These are phyloP conservation scores for Exutisphaerella laricina DNA, from an alignment of 2,329 filamentous ascomycete species.

Conservation along the genomic window DNA sequence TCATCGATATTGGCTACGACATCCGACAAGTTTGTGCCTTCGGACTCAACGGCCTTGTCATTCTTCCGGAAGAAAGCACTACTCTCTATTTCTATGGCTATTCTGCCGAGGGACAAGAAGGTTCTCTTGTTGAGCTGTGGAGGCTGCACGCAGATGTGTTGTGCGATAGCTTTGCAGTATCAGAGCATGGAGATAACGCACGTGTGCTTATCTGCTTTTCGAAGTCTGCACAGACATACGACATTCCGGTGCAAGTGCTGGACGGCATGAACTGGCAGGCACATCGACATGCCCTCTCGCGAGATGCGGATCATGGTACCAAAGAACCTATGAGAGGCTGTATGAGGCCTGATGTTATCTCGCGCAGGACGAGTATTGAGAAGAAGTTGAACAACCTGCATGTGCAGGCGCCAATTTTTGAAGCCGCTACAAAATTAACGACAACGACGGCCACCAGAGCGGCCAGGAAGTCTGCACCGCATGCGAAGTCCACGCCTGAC, in stretches of 20 bases:
- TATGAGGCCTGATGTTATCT: not conserved
- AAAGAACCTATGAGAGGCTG: not conserved
- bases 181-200: conserved; percentile 7
- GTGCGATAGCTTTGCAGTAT: conserved; percentile 19
- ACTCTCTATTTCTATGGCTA: conserved; percentile 22
- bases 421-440: not conserved
- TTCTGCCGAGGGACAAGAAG: conserved; percentile 9
- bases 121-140: conserved; percentile 19
- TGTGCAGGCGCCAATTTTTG: not conserved
- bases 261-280: conserved; percentile 20
- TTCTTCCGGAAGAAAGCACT: conserved; percentile 18
- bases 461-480: not conserved
- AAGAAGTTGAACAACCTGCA: not conserved
- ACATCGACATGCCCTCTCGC: not conserved
- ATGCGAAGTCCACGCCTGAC: conserved; percentile 1
- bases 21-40: conserved; percentile 17
- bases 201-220: conserved; percentile 13
- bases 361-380: not conserved
- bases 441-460: not conserved
- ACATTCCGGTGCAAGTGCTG: conserved; percentile 17
- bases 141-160: conserved; percentile 15
- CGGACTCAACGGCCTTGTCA: conserved; percentile 23
- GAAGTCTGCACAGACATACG: conserved; percentile 13
- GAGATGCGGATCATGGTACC: not conserved
- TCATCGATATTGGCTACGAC: conserved; percentile 8